A percentile compares a stretch with the other conserved stretches of the same genome.
phyloP scores from a whole-genome alignment of 306 rosid species.

The Prunus mira region DNA sequence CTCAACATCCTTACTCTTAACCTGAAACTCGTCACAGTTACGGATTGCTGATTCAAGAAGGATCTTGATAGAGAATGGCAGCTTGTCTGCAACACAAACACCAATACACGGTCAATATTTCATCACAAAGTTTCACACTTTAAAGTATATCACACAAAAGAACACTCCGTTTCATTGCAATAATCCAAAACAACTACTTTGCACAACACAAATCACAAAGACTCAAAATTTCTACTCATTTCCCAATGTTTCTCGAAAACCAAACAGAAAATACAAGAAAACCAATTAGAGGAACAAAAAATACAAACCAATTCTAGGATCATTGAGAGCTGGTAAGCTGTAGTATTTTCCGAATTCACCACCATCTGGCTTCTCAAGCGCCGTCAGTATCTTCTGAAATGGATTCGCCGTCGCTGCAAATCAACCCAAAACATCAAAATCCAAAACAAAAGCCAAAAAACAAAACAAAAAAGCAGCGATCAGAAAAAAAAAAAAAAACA shows the following conservation, averaged over 20 bases:
- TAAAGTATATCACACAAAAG: neutral
- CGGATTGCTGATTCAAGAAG: slow-evolving; percentile 97
- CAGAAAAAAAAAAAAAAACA: neutral
- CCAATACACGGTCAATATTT: neutral
- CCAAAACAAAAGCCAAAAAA: neutral
- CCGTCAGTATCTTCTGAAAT: slow-evolving; percentile 61
- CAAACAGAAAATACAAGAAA: slow-evolving; percentile 7
- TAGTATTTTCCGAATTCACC: slow-evolving; percentile 86
- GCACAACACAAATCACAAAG: neutral
- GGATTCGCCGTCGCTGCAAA: slow-evolving; percentile 59
- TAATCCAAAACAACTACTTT: neutral
- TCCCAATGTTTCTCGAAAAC: slow-evolving; percentile 21
- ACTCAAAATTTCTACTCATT: neutral
- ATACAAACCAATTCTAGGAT: slow-evolving; percentile 79
- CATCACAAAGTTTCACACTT: neutral
- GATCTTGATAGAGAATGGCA: slow-evolving; percentile 87
- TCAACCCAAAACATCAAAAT: neutral
- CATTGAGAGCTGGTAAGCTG: slow-evolving; percentile 86
- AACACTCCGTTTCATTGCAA: neutral
- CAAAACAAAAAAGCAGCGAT: neutral
- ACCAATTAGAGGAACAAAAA: neutral
- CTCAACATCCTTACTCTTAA: slow-evolving; percentile 73
- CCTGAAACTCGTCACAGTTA: slow-evolving; percentile 92
- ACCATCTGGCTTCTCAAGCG: slow-evolving; percentile 74
- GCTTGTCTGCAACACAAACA: slow-evolving; percentile 55